These are phyloP conservation scores for Phlebiopsis gigantea DNA, from an alignment of 768 basidiomycete genomes.

Conservation along the genomic window DNA sequence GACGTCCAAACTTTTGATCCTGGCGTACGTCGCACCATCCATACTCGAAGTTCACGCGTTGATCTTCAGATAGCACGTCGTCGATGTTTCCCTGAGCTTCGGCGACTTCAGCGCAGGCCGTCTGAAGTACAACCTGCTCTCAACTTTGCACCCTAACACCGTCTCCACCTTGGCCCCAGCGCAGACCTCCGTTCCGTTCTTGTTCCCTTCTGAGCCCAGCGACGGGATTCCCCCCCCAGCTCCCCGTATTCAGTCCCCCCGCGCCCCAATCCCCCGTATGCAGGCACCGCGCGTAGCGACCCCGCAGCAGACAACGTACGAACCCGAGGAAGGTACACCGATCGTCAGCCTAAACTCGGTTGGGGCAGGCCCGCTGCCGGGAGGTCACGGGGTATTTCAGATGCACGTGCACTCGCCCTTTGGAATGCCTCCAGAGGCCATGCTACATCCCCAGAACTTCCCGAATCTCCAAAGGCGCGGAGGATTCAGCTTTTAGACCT, in stretches of 20 bases:
- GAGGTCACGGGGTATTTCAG: too few species aligned
- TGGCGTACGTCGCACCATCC: neutral
- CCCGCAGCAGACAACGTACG: too few species aligned
- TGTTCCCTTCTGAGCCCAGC: neutral
- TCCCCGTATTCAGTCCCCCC: too few species aligned
- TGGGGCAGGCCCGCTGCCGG: too few species aligned
- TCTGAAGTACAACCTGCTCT: neutral
- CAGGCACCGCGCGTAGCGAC: neutral
- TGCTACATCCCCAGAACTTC: too few species aligned
- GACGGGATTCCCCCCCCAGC: too few species aligned
- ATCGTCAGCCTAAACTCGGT: too few species aligned
- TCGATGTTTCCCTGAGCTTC: neutral
- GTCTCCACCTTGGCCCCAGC: neutral
- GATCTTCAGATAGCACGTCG: neutral
- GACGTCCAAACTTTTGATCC: neutral
- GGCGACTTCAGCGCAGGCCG: neutral
- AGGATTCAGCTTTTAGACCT: too few species aligned
- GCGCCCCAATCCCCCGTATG: neutral
- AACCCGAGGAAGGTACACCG: too few species aligned
- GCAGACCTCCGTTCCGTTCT: neutral
- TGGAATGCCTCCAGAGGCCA: too few species aligned
- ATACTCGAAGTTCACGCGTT: neutral
- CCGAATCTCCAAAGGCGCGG: too few species aligned
- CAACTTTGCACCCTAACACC: neutral
- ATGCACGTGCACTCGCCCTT: too few species aligned